A percentile compares a stretch with the other conserved stretches of the same genome.
phyloP scores from a whole-genome alignment of 352 stramenopile species.

The Pythium rishiriense region DNA sequence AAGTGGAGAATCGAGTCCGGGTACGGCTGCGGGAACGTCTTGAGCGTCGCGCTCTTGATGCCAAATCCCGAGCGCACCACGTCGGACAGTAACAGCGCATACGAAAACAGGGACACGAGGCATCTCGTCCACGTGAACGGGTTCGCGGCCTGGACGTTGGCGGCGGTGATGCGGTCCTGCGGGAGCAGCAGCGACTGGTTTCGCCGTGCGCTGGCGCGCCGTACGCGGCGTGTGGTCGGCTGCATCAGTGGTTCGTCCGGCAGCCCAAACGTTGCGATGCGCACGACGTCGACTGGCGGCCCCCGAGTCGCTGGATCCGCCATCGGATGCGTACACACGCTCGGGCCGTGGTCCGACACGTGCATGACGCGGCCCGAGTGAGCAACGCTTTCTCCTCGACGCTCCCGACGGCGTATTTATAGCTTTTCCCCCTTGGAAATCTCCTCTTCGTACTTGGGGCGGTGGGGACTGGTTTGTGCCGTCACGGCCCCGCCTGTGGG shows the following conservation, averaged over 20 bases:
- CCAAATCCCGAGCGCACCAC: conserved; percentile 14
- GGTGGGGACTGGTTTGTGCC: no score
- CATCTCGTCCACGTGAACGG: conserved; percentile 13
- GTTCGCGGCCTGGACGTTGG: background rate
- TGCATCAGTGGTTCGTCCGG: background rate
- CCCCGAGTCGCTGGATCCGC: background rate
- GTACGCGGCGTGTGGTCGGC: no score
- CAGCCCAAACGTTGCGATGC: background rate
- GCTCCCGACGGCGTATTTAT: background rate
- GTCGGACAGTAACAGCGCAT: conserved; percentile 29
- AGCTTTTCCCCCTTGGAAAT: no score
- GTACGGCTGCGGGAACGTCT: conserved; percentile 4
- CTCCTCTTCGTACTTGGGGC: no score
- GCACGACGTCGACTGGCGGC: background rate
- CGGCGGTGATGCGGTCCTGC: background rate
- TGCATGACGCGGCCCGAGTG: no score
- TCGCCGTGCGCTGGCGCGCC: no score
- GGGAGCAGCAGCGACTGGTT: background rate
- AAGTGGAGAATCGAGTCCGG: conserved; percentile 9
- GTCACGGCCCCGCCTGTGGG: no score
- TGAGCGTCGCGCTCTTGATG: conserved; percentile 3
- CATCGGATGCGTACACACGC: background rate
- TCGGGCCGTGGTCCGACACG: background rate
- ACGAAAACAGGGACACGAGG: conserved; percentile 24
- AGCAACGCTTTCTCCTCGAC: background rate